Evolutionary conservation across 2,329 filamentous ascomycete species (phyloP), one percentile per base, ranked within the genome.

Genomic region (Massarina eburnea): DNA sequence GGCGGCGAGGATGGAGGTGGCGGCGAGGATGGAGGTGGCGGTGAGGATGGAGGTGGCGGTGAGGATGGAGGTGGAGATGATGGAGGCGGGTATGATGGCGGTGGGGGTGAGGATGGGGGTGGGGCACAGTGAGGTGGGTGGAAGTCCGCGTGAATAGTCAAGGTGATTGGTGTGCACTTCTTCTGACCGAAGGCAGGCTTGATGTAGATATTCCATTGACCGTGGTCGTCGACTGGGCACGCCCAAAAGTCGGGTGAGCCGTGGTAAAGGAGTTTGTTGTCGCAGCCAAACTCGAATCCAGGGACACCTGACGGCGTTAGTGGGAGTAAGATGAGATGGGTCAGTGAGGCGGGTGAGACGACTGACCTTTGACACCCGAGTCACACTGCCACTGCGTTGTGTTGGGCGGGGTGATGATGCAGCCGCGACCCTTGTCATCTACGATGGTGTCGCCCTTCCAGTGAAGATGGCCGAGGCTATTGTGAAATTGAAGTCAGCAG

Each of bases 301-400:
- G 73, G 59, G 22, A 71, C 74, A 4, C 80, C 54, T 61, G 27
- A 30, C 38, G 19, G 17, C 27, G 32, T 48, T 26, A 50, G 50
- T 20, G 15, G 38, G 30, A 9, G 12, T 3, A 20, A 41, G 20
- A 27, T 12, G n/a, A 14, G 18, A 29, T 18, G 8, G 15, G 18
- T 9, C n/a, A 26, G 8, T 40, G 15, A 1, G n/a, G 18, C 4
- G 26, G 9, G n/a, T 15, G 20, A n/a, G 17, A 34, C 18, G 10
- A 52, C 55, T 55, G 34, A 60, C 55, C 76, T 12, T 59, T 52
- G n/a, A 76, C 77, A 33, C 78, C 77, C 18, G 59, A 49, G 50
- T 86, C 83, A 57, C 84, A 85, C 61, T 84, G 81, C 42, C 81
- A 78, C 41, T 83, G 78, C 29, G 73, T 75, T 0, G 80, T 81